phyloP scores from a whole-genome alignment of 768 basidiomycete genomes.

The Leucocoprinus sp. region DNA sequence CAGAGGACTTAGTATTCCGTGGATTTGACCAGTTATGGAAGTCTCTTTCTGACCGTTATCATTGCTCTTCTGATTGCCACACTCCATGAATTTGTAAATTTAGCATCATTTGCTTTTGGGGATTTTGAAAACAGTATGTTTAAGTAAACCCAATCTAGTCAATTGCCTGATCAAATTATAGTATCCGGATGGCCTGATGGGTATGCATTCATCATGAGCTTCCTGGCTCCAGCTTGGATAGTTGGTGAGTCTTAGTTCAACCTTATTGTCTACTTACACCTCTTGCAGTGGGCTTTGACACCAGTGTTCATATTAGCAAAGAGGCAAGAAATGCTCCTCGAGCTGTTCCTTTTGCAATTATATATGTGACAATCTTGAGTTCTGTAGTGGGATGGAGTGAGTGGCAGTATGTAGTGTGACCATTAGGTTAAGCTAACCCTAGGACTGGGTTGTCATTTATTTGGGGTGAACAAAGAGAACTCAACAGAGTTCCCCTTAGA shows the following conservation, averaged over 20 bases:
- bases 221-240: constrained; percentile 34
- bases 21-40: constrained; percentile 22
- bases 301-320: constrained; percentile 59
- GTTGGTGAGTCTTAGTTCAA: constrained; percentile 21
- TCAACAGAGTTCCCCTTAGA: too few relatives aligned
- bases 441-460: too few relatives aligned
- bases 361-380: constrained; percentile 43
- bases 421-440: too few relatives aligned
- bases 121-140: constrained; percentile 49
- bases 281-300: constrained; percentile 35
- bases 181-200: constrained; percentile 44
- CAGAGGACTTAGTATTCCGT: not conserved
- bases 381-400: constrained; percentile 53
- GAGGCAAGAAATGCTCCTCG: constrained; percentile 61
- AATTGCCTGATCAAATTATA: not conserved
- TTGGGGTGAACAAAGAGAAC: too few relatives aligned
- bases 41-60: constrained; percentile 56
- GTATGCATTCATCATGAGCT: constrained; percentile 43
- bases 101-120: constrained; percentile 50
- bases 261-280: not conserved
- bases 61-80: constrained; percentile 62
- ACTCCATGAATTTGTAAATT: constrained; percentile 50
- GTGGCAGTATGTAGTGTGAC: too few relatives aligned
- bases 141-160: not conserved
- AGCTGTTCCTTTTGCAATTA: constrained; percentile 65